Conservation (phyloP, 495 filamentous ascomycete species). For the Aspergillus leporis region DNA sequence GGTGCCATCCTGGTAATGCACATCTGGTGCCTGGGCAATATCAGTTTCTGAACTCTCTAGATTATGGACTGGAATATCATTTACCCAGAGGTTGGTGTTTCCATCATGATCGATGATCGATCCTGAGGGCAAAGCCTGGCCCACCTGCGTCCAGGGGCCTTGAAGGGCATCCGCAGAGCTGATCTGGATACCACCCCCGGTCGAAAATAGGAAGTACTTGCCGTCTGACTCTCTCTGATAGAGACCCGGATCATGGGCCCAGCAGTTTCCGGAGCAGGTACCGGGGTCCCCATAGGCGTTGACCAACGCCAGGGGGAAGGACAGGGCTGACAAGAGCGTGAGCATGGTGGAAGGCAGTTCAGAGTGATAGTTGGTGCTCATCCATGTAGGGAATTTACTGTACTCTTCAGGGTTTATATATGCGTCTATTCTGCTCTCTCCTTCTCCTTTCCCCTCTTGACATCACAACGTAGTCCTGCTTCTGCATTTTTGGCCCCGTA, state of each 20-base stretch:
- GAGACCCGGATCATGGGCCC: conserved; percentile 63
- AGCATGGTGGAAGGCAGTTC: not conserved
- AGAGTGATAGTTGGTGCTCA: not conserved
- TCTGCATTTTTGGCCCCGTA: not conserved
- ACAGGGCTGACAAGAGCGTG: not conserved
- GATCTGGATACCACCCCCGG: conserved; percentile 59
- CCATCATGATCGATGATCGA: conserved; percentile 57
- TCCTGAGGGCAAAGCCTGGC: conserved; percentile 56
- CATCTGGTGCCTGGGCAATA: conserved; percentile 62
- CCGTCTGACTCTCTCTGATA: conserved; percentile 63
- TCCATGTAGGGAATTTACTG: not conserved
- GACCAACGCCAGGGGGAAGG: conserved; percentile 26
- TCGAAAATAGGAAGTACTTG: conserved; percentile 73
- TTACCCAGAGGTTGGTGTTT: conserved; percentile 61
- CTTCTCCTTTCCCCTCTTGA: not conserved
- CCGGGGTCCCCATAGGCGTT: conserved; percentile 52
- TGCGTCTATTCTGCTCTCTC: not conserved
- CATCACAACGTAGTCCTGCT: not conserved
- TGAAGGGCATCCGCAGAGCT: conserved; percentile 55
- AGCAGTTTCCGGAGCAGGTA: conserved; percentile 60
- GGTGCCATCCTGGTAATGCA: conserved; percentile 50
- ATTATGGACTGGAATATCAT: conserved; percentile 1
- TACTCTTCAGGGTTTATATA: not conserved
- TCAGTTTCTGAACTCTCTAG: conserved; percentile 5
- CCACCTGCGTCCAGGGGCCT: conserved; percentile 65